These are phyloP conservation scores for Musa beccarii DNA, from an alignment of 176 grass and related monocot species.

Conservation along the genomic window DNA sequence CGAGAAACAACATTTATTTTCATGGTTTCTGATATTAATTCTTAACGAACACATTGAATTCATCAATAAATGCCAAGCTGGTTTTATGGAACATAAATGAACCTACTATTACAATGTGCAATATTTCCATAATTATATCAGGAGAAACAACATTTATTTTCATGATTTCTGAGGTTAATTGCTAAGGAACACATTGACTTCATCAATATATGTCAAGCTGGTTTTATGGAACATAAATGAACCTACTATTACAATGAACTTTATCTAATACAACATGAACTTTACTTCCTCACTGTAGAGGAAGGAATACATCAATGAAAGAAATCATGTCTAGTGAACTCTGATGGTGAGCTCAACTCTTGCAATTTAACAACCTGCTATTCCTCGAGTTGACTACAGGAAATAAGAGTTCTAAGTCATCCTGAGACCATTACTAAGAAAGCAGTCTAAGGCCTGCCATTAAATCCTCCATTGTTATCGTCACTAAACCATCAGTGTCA, in stretches of 20 bases:
- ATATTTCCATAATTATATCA: no score
- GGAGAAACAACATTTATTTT: no score
- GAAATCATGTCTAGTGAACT: not conserved
- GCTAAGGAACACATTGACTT: no score
- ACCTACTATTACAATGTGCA: no score
- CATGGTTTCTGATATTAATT: no score
- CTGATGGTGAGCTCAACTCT: not conserved
- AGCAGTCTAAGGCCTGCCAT: conserved; percentile 64
- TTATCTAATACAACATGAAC: no score
- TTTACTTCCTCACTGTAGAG: not conserved
- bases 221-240: not conserved
- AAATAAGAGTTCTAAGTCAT: not conserved
- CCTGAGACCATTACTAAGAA: not conserved
- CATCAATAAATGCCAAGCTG: not conserved
- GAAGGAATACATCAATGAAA: not conserved
- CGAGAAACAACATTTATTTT: no score
- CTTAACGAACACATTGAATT: no score
- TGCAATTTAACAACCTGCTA: not conserved
- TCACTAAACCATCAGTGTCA: conserved; percentile 49
- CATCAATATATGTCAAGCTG: not conserved
- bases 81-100: not conserved
- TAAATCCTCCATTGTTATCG: conserved; percentile 64
- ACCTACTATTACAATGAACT: no score
- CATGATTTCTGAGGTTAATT: no score
- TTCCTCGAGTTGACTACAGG: not conserved